Conservation (phyloP, 73 alveolate genomes). For the Stentor roeselii region DNA sequence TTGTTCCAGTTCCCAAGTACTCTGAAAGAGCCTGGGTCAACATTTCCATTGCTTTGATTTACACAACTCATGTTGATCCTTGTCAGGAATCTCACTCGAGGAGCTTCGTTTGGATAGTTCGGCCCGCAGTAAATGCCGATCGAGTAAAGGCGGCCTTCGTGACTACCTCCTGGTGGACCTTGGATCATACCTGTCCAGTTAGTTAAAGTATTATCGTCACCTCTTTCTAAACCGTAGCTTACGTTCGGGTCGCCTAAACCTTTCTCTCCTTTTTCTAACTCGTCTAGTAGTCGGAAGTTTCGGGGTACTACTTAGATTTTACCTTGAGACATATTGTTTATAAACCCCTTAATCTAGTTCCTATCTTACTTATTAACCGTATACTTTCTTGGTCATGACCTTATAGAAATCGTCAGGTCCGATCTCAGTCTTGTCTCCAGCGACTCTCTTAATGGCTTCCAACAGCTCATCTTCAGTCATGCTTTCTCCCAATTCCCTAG, state of each 20-base stretch:
- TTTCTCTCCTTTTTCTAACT: slow-evolving; percentile 92
- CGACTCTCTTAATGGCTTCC: too few relatives aligned
- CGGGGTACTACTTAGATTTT: slow-evolving; percentile 70
- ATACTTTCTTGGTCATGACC: too few relatives aligned
- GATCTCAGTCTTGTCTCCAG: too few relatives aligned
- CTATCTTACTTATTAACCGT: not conserved
- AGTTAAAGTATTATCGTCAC: slow-evolving; percentile 88
- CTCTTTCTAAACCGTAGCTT: slow-evolving; percentile 88
- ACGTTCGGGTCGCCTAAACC: slow-evolving; percentile 87
- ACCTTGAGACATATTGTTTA: slow-evolving; percentile 5
- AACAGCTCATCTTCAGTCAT: too few relatives aligned
- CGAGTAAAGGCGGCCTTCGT: slow-evolving; percentile 82
- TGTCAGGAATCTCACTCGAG: slow-evolving; percentile 78
- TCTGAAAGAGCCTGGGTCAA: slow-evolving; percentile 57
- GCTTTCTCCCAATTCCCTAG: too few relatives aligned
- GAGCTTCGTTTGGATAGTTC: slow-evolving; percentile 87
- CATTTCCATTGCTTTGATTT: slow-evolving; percentile 63
- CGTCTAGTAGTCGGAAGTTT: slow-evolving; percentile 93
- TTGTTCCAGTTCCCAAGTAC: slow-evolving; percentile 54
- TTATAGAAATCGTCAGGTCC: too few relatives aligned
- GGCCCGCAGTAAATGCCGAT: slow-evolving; percentile 83
- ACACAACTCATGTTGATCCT: slow-evolving; percentile 90
- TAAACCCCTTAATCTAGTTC: not conserved
- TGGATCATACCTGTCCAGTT: slow-evolving; percentile 96
- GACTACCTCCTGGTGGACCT: slow-evolving; percentile 74